These are phyloP conservation scores for Ophiostoma angusticollis DNA, from an alignment of 2,329 filamentous ascomycete species.

Conservation along the genomic window DNA sequence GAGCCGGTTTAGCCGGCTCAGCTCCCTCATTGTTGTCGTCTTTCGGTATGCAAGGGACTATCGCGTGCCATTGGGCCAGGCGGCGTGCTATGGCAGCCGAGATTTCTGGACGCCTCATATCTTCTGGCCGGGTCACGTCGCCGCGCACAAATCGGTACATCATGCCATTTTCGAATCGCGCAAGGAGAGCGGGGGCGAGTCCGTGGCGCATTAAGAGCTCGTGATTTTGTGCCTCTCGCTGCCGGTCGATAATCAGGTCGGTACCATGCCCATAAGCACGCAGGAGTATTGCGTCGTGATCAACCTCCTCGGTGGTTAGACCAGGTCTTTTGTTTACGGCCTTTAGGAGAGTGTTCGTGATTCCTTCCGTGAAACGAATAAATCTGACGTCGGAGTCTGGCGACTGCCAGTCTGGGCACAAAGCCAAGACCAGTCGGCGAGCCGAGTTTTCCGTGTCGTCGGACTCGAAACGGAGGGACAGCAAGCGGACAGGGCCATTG, in stretches of 20 bases:
- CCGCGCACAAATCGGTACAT: slow-evolving; percentile 86
- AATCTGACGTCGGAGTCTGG: slow-evolving; percentile 46
- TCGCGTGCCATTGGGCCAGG: slow-evolving; percentile 87
- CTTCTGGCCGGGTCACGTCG: slow-evolving; percentile 63
- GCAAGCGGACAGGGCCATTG: slow-evolving; percentile 31
- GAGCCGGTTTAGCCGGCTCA: slow-evolving; percentile 14
- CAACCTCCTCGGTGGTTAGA: slow-evolving; percentile 61
- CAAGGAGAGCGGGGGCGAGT: slow-evolving; percentile 76
- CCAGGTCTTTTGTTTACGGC: slow-evolving; percentile 56
- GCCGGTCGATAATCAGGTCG: slow-evolving; percentile 88
- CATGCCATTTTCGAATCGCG: slow-evolving; percentile 90
- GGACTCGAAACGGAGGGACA: slow-evolving; percentile 68
- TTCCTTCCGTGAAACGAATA: slow-evolving; percentile 88
- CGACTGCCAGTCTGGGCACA: slow-evolving; percentile 69
- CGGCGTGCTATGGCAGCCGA: slow-evolving; percentile 73
- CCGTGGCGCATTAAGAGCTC: slow-evolving; percentile 72
- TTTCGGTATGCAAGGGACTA: slow-evolving; percentile 41
- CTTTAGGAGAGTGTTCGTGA: slow-evolving; percentile 86
- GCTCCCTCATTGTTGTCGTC: background rate
- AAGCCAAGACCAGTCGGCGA: slow-evolving; percentile 60
- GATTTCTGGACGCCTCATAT: slow-evolving; percentile 62
- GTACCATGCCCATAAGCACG: slow-evolving; percentile 91
- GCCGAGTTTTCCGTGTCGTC: slow-evolving; percentile 68
- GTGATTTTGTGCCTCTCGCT: slow-evolving; percentile 69
- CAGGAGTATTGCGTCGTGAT: slow-evolving; percentile 75